Base-by-base conservation (phyloP, 371 early-diverging fungal genomes). In the Mucor indicus region DNA sequence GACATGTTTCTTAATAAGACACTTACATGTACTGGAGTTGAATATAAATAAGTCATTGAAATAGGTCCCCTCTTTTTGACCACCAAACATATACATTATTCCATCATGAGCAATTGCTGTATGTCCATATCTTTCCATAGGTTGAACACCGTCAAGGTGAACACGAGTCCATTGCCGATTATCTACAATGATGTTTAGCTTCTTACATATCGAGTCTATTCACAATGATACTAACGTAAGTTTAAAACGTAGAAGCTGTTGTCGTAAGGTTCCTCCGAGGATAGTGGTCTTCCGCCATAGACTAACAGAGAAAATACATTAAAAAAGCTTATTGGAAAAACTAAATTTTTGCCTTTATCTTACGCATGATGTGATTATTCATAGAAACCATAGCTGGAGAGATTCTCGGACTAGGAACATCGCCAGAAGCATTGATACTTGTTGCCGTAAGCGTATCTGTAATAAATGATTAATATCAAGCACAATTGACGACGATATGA, bases 81-180 rank as follows among this genome's bases (percentile, higher is more conserved):
- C 90, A 47, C 90, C 88, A 66, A 81, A 83, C 40, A 90, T 67
- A 50, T 81, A 87, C 68, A 90, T 77, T 24, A 77, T 72, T 17
- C 82, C 80, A 7, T 85, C 84, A 20, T 77, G 64, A 17, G 79
- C 67, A 32, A 79, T 77, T 5, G 81, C 79, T 10, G 85, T 63
- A 60, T 90, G 90, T 20, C 85, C 84, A 52, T 77, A 80, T 50
- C 90, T 80, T 25, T 86, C 88, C 11, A 57, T 53, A 23, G 86
- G 84, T 27, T 69, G 49, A 30, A 62, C 64, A 9, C 85, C 85
- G 31, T 79, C 78, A 61, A 86, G 75, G 4, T 55, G 55, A 16
- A 77, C 57, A n/a, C 66, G 62, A 32, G 56, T 64, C 85, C 85
- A 84, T 47, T 75, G 76, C 45, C 64, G 69, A 31, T 62, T 62